Evolutionary conservation across 208 protist species (phyloP).

Genomic region (Lotmaria passim): DNA sequence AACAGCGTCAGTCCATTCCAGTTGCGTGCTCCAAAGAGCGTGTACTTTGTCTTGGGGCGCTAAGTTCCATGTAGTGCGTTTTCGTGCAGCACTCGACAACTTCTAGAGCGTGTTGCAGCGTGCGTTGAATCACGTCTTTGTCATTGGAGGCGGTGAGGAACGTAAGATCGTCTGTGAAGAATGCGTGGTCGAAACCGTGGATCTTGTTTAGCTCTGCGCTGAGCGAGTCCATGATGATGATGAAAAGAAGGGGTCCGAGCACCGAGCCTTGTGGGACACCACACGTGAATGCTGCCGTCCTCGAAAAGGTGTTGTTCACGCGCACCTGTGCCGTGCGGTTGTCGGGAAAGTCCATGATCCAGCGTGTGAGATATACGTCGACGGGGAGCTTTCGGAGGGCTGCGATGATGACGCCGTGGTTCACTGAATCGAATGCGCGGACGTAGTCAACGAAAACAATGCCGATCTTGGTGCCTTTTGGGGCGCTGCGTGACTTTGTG

Average conservation of each 20-base stretch:
- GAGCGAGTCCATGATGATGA: not conserved
- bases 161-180: not conserved
- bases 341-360: constrained; percentile 1
- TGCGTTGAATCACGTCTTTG: no score
- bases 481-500: not conserved
- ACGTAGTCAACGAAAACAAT: not conserved
- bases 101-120: no score
- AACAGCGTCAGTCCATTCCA: not conserved
- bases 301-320: not conserved
- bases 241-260: not conserved
- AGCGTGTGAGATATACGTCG: not conserved
- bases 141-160: not conserved
- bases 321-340: not conserved
- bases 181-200: not conserved
- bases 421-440: not conserved
- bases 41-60: not conserved
- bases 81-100: not conserved
- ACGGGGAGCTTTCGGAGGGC: not conserved
- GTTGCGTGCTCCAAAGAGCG: not conserved
- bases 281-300: not conserved
- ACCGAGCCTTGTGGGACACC: not conserved
- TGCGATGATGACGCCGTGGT: not conserved
- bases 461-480: not conserved
- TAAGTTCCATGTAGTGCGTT: not conserved
- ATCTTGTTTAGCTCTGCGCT: constrained; percentile 1